A percentile compares a stretch with the other conserved stretches of the same genome.
phyloP scores from a whole-genome alignment of 768 basidiomycete species.

The Exidia glandulosa region DNA sequence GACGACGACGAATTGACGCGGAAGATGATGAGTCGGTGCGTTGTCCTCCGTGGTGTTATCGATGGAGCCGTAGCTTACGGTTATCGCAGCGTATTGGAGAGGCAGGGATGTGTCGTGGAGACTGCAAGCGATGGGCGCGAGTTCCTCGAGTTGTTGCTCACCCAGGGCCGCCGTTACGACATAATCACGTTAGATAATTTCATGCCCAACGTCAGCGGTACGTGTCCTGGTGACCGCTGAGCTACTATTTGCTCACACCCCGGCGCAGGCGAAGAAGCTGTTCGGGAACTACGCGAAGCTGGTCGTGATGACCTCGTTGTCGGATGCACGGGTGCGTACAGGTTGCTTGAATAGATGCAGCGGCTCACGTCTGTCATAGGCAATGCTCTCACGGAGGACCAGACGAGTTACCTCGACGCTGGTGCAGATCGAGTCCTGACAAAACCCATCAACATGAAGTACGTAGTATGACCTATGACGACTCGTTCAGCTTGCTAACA shows the following conservation, averaged over 20 bases:
- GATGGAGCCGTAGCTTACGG: not conserved
- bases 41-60: not conserved
- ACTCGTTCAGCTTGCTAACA: not conserved
- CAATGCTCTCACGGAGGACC: slow-evolving; percentile 23
- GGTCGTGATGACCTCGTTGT: slow-evolving; percentile 26
- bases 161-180: slow-evolving; percentile 17
- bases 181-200: slow-evolving; percentile 29
- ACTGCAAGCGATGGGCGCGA: slow-evolving; percentile 27
- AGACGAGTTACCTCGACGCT: slow-evolving; percentile 18
- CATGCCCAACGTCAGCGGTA: slow-evolving; percentile 13
- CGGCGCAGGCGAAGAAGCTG: slow-evolving; percentile 25
- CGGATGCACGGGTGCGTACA: slow-evolving; percentile 11
- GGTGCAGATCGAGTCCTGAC: slow-evolving; percentile 16
- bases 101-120: slow-evolving; percentile 26
- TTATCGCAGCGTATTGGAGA: slow-evolving; percentile 23
- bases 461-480: not conserved
- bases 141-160: slow-evolving; percentile 25
- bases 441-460: slow-evolving; percentile 12
- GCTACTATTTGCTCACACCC: slow-evolving; percentile 4
- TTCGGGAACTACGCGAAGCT: slow-evolving; percentile 19
- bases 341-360: slow-evolving; percentile 7
- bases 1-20: slow-evolving; percentile 29
- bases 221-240: not conserved
- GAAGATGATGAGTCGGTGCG: not conserved
- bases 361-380: slow-evolving; percentile 10